Percentiles rank a stretch among this genome's conserved stretches.
Evolutionary conservation across 2,329 filamentous ascomycete genomes (phyloP).

Genomic region (Aspergillus sp.): DNA sequence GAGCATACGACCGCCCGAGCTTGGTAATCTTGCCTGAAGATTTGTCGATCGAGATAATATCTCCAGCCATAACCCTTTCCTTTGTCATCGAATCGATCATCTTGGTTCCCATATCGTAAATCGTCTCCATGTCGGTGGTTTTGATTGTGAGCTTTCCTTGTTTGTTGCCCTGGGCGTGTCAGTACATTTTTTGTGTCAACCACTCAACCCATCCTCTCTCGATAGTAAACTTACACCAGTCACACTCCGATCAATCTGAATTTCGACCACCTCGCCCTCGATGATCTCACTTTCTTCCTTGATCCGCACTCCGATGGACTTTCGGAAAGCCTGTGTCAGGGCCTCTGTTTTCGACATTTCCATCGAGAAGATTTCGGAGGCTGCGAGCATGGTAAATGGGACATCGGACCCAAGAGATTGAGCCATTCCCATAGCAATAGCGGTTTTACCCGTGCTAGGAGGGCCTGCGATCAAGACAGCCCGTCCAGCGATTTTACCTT

Average conservation of each 20-base stretch:
- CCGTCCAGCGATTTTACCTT: slow-evolving; percentile 95
- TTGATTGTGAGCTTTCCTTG: slow-evolving; percentile 99
- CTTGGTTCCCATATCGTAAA: slow-evolving; percentile 99
- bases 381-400: slow-evolving; percentile 92
- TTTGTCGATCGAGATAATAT: slow-evolving; percentile 98
- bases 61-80: slow-evolving; percentile 97
- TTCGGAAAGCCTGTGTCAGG: slow-evolving; percentile 96
- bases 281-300: slow-evolving; percentile 99
- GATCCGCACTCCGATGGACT: slow-evolving; percentile 96
- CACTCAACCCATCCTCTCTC: neutral
- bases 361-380: slow-evolving; percentile 95
- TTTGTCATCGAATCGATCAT: slow-evolving; percentile 99
- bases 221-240: slow-evolving; percentile 63
- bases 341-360: slow-evolving; percentile 99
- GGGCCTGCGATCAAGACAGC: slow-evolving; percentile 94
- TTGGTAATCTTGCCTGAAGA: slow-evolving; percentile 98
- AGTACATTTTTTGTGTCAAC: slow-evolving; percentile 5
- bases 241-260: slow-evolving; percentile 95
- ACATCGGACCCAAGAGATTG: slow-evolving; percentile 93
- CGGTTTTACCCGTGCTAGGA: slow-evolving; percentile 96
- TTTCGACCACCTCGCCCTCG: slow-evolving; percentile 97
- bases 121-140: slow-evolving; percentile 98
- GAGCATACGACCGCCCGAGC: slow-evolving; percentile 88
- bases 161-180: slow-evolving; percentile 69
- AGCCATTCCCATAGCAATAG: slow-evolving; percentile 98